phyloP scores from a whole-genome alignment of 305 asterid species.

The Plantago rigida region DNA sequence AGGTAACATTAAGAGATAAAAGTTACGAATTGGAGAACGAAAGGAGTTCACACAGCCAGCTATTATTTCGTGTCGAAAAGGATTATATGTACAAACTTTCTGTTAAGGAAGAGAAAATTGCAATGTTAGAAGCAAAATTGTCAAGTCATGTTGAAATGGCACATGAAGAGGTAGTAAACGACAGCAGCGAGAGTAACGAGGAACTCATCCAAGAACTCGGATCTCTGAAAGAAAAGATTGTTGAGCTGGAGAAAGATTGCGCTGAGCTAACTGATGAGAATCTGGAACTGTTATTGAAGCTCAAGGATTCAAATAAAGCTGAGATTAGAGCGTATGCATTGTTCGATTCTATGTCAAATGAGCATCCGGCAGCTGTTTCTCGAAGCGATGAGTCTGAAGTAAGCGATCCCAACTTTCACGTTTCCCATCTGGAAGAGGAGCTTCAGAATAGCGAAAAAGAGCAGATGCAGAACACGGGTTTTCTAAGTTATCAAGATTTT shows the following conservation, averaged over 20 bases:
- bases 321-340: conserved; percentile 33
- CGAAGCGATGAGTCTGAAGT: conserved; percentile 44
- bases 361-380: conserved; percentile 29
- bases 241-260: conserved; percentile 73
- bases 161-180: conserved; percentile 22
- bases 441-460: conserved; percentile 21
- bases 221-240: conserved; percentile 48
- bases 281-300: conserved; percentile 61
- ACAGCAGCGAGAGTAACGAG: conserved; percentile 22
- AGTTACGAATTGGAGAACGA: conserved; percentile 40
- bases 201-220: conserved; percentile 42
- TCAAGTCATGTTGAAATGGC: conserved; percentile 22
- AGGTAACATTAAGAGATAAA: conserved; percentile 37
- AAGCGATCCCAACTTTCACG: conserved; percentile 43
- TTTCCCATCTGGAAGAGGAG: conserved; percentile 30
- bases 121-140: conserved; percentile 34
- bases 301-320: conserved; percentile 45
- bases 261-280: conserved; percentile 81
- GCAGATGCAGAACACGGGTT: conserved; percentile 26
- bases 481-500: conserved; percentile 28
- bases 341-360: conserved; percentile 42
- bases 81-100: conserved; percentile 36
- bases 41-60: conserved; percentile 31
- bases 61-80: conserved; percentile 32
- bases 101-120: conserved; percentile 46